These are phyloP conservation scores for Ensete glaucum DNA, from an alignment of 176 grass and related monocot genomes.

Conservation along the genomic window DNA sequence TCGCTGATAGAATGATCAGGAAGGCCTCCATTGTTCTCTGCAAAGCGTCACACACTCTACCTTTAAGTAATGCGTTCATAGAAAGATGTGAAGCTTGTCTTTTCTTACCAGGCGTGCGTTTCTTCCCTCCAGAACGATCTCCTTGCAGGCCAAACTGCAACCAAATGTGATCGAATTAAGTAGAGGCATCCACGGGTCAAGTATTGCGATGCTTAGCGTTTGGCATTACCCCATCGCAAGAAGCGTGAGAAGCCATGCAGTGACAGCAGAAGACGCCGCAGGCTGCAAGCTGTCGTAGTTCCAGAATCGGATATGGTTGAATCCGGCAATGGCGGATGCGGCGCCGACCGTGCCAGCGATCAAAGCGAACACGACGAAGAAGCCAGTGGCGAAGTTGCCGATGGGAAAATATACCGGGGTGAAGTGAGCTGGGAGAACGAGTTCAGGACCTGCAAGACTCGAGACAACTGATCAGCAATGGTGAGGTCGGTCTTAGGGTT, in stretches of 20 bases:
- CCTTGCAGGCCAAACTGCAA: constrained; percentile 61
- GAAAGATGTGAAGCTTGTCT: neutral
- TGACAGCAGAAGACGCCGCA: constrained; percentile 33
- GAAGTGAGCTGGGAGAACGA: constrained; percentile 71
- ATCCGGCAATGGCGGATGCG: constrained; percentile 45
- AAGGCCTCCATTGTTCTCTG: constrained; percentile 90
- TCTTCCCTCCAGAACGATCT: constrained; percentile 50
- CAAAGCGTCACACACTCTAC: neutral
- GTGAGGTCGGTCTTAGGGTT: too few species aligned
- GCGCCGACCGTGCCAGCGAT: constrained; percentile 51
- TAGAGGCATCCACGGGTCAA: neutral
- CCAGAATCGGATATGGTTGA: constrained; percentile 61
- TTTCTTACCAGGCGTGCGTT: constrained; percentile 58
- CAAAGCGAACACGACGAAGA: constrained; percentile 78
- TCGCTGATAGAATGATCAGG: constrained; percentile 69
- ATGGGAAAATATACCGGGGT: constrained; percentile 78
- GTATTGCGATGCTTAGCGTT: neutral
- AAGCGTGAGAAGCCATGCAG: constrained; percentile 61
- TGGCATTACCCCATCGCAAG: constrained; percentile 60
- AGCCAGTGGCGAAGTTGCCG: constrained; percentile 82
- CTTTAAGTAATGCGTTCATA: neutral
- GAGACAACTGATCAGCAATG: neutral
- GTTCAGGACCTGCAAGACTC: constrained; percentile 32
- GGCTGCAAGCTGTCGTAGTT: constrained; percentile 53
- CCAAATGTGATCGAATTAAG: neutral